Percentiles rank a stretch among this genome's conserved stretches.
Conservation (phyloP, 768 basidiomycete species). For the Mycena pura region DNA sequence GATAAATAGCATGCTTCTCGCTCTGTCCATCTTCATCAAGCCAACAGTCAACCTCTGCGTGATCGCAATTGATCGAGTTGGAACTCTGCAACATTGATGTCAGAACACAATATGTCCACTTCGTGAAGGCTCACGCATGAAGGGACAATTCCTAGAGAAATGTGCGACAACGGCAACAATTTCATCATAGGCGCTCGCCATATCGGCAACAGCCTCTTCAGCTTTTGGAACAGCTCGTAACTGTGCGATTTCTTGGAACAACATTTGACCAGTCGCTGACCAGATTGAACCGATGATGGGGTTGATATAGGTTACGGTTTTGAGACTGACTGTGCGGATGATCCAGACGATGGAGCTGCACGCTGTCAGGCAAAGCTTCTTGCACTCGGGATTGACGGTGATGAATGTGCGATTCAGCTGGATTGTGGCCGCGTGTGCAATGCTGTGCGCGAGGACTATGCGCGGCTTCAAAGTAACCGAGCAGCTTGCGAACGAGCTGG, state of each 20-base stretch:
- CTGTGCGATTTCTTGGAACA: conserved; percentile 1
- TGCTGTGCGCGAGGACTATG: conserved; percentile 9
- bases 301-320: neutral
- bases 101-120: neutral
- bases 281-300: conserved; percentile 14
- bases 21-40: neutral
- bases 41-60: neutral
- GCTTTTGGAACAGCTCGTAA: neutral
- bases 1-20: too few relatives aligned
- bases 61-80: conserved; percentile 4
- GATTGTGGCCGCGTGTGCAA: conserved; percentile 12
- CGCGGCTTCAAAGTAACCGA: neutral
- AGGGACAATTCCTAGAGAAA: conserved; percentile 6
- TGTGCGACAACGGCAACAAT: neutral
- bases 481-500: conserved; percentile 2
- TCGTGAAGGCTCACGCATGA: conserved; percentile 15
- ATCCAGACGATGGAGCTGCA: conserved; percentile 3
- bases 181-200: conserved; percentile 6
- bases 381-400: conserved; percentile 4
- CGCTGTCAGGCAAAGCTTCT: neutral
- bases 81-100: conserved; percentile 1
- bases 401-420: conserved; percentile 14
- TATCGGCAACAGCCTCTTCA: conserved; percentile 1
- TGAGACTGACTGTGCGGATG: neutral
- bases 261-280: conserved; percentile 4